A percentile compares a stretch with the other conserved stretches of the same genome.
Conservation (phyloP, 2,329 filamentous ascomycete species). For the Apiospora saccharicola region DNA sequence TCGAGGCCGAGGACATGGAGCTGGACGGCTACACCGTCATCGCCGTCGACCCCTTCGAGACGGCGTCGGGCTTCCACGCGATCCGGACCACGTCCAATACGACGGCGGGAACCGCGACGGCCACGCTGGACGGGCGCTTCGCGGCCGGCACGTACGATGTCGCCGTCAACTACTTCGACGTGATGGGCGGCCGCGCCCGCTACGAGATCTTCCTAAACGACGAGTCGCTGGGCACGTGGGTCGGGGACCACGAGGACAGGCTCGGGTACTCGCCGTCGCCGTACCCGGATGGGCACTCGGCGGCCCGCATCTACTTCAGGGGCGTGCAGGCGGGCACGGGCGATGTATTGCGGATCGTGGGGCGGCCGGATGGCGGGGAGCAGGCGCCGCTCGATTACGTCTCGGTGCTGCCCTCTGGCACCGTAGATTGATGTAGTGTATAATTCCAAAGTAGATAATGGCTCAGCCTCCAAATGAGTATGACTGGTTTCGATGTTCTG, state of each 20-base stretch:
- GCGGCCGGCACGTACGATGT: slow-evolving; percentile 66
- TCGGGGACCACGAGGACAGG: slow-evolving; percentile 64
- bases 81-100: slow-evolving; percentile 63
- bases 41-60: slow-evolving; percentile 63
- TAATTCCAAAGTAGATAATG: not conserved
- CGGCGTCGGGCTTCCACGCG: slow-evolving; percentile 61
- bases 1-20: slow-evolving; percentile 73
- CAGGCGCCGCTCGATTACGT: slow-evolving; percentile 73
- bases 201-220: slow-evolving; percentile 65
- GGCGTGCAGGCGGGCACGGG: slow-evolving; percentile 36
- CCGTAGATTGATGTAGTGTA: slow-evolving; percentile 55
- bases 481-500: too few relatives aligned
- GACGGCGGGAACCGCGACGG: slow-evolving; percentile 57
- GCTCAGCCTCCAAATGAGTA: too few relatives aligned
- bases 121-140: slow-evolving; percentile 48
- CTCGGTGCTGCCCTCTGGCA: slow-evolving; percentile 63
- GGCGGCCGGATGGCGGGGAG: slow-evolving; percentile 66
- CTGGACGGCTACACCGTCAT: slow-evolving; percentile 64
- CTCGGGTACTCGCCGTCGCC: slow-evolving; percentile 65
- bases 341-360: slow-evolving; percentile 50
- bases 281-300: slow-evolving; percentile 71
- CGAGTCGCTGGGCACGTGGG: slow-evolving; percentile 62
- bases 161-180: slow-evolving; percentile 72
- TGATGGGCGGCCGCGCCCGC: slow-evolving; percentile 62
- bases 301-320: slow-evolving; percentile 64